Evolutionary conservation across 345 rosid genomes (phyloP).

Genomic region (Geranium rotundifolium): DNA sequence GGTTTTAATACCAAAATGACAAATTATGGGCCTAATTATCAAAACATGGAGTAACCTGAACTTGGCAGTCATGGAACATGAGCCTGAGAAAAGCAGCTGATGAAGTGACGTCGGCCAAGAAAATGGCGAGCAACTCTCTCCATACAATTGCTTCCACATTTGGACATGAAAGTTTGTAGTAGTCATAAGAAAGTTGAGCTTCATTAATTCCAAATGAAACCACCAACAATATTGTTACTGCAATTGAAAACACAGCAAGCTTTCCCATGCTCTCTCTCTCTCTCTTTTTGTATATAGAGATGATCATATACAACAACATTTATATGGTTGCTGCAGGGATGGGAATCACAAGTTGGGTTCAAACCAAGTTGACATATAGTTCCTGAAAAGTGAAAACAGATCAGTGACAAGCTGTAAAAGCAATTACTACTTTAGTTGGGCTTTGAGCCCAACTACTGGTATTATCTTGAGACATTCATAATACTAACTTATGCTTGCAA

Average conservation of each 20-base stretch:
- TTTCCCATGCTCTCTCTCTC: background rate
- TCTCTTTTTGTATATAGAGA: background rate
- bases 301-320: background rate
- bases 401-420: background rate
- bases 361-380: background rate
- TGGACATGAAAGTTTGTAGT: slow-evolving; percentile 24
- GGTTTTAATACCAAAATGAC: background rate
- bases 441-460: background rate
- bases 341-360: background rate
- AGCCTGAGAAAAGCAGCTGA: slow-evolving; percentile 24
- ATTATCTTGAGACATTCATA: too few relatives aligned
- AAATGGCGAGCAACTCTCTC: slow-evolving; percentile 11
- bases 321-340: background rate
- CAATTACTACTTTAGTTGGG: background rate
- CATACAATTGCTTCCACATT: slow-evolving; percentile 17
- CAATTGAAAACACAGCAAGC: background rate
- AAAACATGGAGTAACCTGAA: slow-evolving; percentile 10
- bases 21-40: background rate
- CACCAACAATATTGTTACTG: slow-evolving; percentile 11
- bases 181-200: slow-evolving; percentile 19
- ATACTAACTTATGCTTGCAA: too few relatives aligned
- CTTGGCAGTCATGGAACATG: slow-evolving; percentile 29
- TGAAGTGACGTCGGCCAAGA: slow-evolving; percentile 13
- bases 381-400: background rate
- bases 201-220: slow-evolving; percentile 10